Evolutionary conservation across 257 asterid genomes (phyloP), one percentile per base, ranked within the genome.

Genomic region (Solanum chmielewskii): DNA sequence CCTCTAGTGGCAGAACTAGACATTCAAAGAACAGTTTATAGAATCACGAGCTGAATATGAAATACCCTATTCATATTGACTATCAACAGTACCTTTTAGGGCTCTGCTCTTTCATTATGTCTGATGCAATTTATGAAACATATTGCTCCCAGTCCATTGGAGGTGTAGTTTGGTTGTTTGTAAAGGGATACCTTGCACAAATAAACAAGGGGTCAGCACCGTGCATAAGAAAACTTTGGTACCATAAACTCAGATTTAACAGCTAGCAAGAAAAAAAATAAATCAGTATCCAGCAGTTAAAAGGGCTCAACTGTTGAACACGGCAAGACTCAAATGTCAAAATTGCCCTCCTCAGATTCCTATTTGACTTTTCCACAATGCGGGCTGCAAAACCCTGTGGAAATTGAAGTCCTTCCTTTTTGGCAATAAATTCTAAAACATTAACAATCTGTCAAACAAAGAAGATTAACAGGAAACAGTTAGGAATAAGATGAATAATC

Each of bases 71-170:
- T 21, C 78, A 83, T 83, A 85, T 68, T 86, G 75, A 87, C 27
- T 68, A 81, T 37, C 87, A 59, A 82, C 37, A 87, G 86, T 89
- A 97, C 99, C 99, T 86, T 94, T 96, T 97, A 47, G 99, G 99
- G 89, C 95, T 95, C 90, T 97, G 99, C 92, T 97, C 99, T 90
- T 95, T 96, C 89, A 97, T 91, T 83, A 97, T 96, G 94, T 94
- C 96, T 88, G 96, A 92, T 52, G 98, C 98, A 83, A 97, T 95
- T 90, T 95, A 96, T 83, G 98, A 90, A 88, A 97, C 93, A 89
- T 94, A 97, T 92, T 94, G 96, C 91, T 97, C 99, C 99, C 99
- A 97, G 86, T 97, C 98, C 99, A 95, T 97, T 10, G 95, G 95
- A 44, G 98, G 92, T 90, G 95, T 94, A 18, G 91, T 92, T 90